Evolutionary conservation across 805 yeast genomes (phyloP), one percentile per base, ranked within the genome.

Genomic region (Yarrowia divulgata): DNA sequence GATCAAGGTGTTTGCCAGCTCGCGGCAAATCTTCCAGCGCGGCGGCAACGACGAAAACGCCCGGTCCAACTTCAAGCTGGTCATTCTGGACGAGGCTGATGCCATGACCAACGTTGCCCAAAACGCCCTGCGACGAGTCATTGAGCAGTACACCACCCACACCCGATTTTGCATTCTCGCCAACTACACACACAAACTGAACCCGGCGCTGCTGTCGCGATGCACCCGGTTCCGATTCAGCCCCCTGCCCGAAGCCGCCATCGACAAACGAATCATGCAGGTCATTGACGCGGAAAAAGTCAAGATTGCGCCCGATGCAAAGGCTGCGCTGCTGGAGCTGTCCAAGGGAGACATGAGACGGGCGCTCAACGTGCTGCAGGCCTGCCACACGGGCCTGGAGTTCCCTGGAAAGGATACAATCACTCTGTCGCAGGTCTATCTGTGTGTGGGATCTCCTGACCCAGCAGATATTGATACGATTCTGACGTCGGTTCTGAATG

Each of bases 61-160:
- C n/a, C 83, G 88, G 71, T 83, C 85, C 68, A 96, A 95, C 14
- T 93, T 93, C 83, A 94, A 94, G 76, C 81, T 94, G 74, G 89
- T 94, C 70, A 91, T 94, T n/a, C 81, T 94, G 70, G 98, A 94
- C 80, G 98, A 94, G 80, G 97, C 97, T 0, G 97, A 95, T 78
- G 91, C 97, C 13, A 95, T 95, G 98, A 95, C 99, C 10, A 85
- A 91, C 52, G 98, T 92, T 74, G 99, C 99, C 0, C 99, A 95
- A 77, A 87, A 93, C 69, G 99, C 99, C 1, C 82, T 95, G 72
- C 87, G 99, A 80, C 85, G 99, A 79, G 94, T 89, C 74, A 94
- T 94, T 77, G 98, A 94, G 77, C 92, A 90, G 76, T 94, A 93
- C 77, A 92, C 98, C 29, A 90, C 91, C 75, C 93, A 93, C 78